phyloP scores from a whole-genome alignment of 345 rosid species.

The Gossypium mustelinum region DNA sequence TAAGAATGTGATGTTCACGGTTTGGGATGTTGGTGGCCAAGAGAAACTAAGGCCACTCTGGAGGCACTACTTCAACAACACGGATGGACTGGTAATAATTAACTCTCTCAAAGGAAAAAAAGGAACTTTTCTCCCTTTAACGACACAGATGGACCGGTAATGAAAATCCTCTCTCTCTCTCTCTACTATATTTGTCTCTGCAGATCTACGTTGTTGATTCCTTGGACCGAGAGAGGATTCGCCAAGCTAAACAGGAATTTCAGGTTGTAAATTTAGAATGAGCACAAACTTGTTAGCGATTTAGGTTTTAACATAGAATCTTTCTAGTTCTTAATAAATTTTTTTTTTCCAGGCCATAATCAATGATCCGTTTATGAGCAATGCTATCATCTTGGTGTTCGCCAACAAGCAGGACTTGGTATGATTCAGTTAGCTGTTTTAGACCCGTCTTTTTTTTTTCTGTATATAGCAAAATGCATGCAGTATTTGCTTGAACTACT shows the following conservation, averaged over 20 bases:
- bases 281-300: slow-evolving; percentile 11
- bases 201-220: slow-evolving; percentile 98
- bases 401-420: slow-evolving; percentile 99
- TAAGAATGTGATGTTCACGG: slow-evolving; percentile 95
- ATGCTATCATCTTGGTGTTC: slow-evolving; percentile 85
- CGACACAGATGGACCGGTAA: not conserved
- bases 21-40: slow-evolving; percentile 99
- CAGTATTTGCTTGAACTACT: not conserved
- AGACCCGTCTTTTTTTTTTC: not conserved
- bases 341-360: slow-evolving; percentile 66
- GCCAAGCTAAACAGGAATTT: slow-evolving; percentile 82
- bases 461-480: not conserved
- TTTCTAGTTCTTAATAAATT: not conserved
- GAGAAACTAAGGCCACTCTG: slow-evolving; percentile 96
- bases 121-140: not conserved
- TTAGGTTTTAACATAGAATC: slow-evolving; percentile 19
- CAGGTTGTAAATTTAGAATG: slow-evolving; percentile 56
- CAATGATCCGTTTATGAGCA: slow-evolving; percentile 93
- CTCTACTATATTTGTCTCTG: slow-evolving; percentile 13
- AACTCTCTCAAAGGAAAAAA: not conserved
- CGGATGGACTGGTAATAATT: slow-evolving; percentile 82
- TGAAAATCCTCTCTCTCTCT: not conserved
- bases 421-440: slow-evolving; percentile 19
- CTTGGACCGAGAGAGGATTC: slow-evolving; percentile 91
- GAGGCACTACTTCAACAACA: slow-evolving; percentile 98